phyloP scores from a whole-genome alignment of 2,329 filamentous ascomycete genomes.

The Alternaria panax region DNA sequence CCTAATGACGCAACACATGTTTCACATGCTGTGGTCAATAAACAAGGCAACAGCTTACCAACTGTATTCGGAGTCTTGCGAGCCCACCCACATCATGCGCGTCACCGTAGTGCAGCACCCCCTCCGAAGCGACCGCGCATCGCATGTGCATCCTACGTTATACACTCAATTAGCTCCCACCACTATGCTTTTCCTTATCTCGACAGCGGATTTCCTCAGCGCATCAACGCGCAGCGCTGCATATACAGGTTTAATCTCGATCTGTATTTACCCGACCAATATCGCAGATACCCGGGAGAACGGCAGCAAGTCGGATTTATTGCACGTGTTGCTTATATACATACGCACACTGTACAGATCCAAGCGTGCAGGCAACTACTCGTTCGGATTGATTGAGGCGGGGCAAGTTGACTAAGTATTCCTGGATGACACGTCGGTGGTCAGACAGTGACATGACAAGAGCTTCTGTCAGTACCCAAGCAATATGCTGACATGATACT shows the following conservation, averaged over 20 bases:
- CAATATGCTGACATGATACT: not conserved
- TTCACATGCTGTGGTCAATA: constrained; percentile 5
- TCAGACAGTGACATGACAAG: not conserved
- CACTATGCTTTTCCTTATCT: constrained; percentile 9
- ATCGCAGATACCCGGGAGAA: constrained; percentile 4
- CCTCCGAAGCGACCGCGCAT: constrained; percentile 19
- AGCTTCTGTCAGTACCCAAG: not conserved
- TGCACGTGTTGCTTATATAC: not conserved
- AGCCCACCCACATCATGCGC: constrained; percentile 1
- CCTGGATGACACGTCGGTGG: constrained; percentile 3
- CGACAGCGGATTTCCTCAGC: not conserved
- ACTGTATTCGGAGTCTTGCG: not conserved
- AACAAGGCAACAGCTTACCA: constrained; percentile 5
- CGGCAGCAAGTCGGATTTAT: not conserved
- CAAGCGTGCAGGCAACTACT: not conserved
- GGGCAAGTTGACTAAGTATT: constrained; percentile 8
- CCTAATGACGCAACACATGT: constrained; percentile 9
- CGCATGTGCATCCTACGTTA: constrained; percentile 6
- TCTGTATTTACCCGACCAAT: constrained; percentile 11
- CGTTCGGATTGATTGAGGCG: constrained; percentile 12
- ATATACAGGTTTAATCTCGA: constrained; percentile 9
- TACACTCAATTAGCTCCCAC: constrained; percentile 1
- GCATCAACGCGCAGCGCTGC: constrained; percentile 4
- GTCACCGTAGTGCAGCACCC: constrained; percentile 5
- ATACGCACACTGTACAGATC: no score